These are phyloP conservation scores for Seminavis robusta DNA, from an alignment of 108 stramenopile genomes.

Conservation along the genomic window DNA sequence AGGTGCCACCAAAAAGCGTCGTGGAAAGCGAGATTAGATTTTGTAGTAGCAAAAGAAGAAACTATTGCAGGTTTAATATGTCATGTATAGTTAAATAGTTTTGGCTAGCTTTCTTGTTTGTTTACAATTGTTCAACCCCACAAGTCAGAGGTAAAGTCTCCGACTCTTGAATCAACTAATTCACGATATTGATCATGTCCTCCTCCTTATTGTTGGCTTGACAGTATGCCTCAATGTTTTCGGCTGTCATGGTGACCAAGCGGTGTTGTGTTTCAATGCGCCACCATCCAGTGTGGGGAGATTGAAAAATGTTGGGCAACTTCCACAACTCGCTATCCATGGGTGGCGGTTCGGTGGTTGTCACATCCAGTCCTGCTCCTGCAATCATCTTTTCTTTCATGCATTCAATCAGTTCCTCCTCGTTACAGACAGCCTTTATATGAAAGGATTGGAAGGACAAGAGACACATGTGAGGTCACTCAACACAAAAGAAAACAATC, in stretches of 20 bases:
- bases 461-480: too few relatives aligned
- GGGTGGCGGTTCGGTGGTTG: constrained; percentile 63
- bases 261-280: constrained; percentile 87
- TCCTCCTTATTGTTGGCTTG: constrained; percentile 22
- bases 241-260: constrained; percentile 83
- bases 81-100: neutral
- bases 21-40: neutral
- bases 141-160: too few relatives aligned
- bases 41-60: too few relatives aligned
- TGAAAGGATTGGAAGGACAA: too few relatives aligned
- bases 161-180: too few relatives aligned
- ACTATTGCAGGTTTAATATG: too few relatives aligned
- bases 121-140: too few relatives aligned
- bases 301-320: constrained; percentile 70
- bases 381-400: constrained; percentile 69
- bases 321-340: constrained; percentile 64
- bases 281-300: constrained; percentile 89
- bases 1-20: neutral
- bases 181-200: constrained; percentile 43
- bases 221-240: constrained; percentile 68
- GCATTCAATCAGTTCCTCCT: constrained; percentile 70
- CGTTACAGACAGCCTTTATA: constrained; percentile 85
- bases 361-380: constrained; percentile 83
- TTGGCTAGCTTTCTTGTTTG: too few relatives aligned
- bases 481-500: too few relatives aligned